Evolutionary conservation across 192 early-diverging fungal genomes (phyloP).

Genomic region (Podila epicladia): DNA sequence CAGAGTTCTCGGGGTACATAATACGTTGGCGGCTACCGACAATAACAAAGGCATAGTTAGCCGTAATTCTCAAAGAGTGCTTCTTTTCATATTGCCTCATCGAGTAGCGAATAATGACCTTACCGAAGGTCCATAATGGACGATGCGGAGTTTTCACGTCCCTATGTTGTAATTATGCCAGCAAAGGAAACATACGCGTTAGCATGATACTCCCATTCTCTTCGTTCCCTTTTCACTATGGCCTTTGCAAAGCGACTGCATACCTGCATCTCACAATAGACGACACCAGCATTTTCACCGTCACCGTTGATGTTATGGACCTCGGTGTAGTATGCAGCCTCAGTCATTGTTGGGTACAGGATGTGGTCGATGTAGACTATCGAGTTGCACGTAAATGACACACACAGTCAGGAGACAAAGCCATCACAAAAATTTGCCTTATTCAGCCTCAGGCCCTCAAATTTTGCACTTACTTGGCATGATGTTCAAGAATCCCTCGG

Average conservation of each 20-base stretch:
- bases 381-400: neutral
- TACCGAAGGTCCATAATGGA: slow-evolving; percentile 56
- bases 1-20: slow-evolving; percentile 66
- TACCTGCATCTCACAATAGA: slow-evolving; percentile 74
- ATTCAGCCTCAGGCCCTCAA: neutral
- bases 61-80: neutral
- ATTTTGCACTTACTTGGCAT: slow-evolving; percentile 53
- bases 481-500: slow-evolving; percentile 65
- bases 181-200: too few relatives aligned
- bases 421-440: neutral
- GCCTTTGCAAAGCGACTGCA: neutral
- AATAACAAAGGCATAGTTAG: neutral
- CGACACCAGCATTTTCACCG: slow-evolving; percentile 71
- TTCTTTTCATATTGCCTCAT: neutral
- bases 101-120: neutral
- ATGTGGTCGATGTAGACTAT: slow-evolving; percentile 70
- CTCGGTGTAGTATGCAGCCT: slow-evolving; percentile 67
- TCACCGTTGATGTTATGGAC: slow-evolving; percentile 72
- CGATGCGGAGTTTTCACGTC: slow-evolving; percentile 57
- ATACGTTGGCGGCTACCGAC: slow-evolving; percentile 54
- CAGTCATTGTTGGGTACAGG: slow-evolving; percentile 68
- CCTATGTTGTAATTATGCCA: slow-evolving; percentile 23
- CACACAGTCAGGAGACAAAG: neutral
- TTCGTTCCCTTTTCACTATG: too few relatives aligned
- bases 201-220: neutral